These are phyloP conservation scores for Gillenia trifoliata DNA, from an alignment of 306 rosid species.

Conservation along the genomic window DNA sequence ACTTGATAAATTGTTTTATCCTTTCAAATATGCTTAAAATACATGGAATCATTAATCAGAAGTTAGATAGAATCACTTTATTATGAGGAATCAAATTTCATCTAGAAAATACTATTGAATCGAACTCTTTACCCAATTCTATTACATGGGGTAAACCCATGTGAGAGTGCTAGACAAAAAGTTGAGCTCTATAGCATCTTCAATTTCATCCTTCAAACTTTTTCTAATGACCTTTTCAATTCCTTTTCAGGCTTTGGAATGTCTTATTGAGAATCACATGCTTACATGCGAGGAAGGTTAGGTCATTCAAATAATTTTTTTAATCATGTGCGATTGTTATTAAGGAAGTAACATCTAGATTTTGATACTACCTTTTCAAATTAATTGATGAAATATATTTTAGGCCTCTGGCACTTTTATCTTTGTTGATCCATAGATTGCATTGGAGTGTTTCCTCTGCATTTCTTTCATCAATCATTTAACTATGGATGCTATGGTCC, in stretches of 20 bases:
- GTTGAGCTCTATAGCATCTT: background rate
- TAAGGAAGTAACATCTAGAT: background rate
- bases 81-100: no score
- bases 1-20: background rate
- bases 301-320: constrained; percentile 8
- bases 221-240: constrained; percentile 4
- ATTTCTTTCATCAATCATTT: background rate
- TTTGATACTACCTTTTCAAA: background rate
- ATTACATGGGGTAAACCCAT: background rate
- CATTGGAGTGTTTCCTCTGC: background rate
- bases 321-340: constrained; percentile 8
- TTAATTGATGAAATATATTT: background rate
- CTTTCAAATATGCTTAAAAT: background rate
- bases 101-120: background rate
- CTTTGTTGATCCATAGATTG: background rate
- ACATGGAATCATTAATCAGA: background rate
- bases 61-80: background rate
- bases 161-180: background rate
- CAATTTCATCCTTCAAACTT: background rate
- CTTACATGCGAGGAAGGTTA: constrained; percentile 89
- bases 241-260: constrained; percentile 82
- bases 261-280: constrained; percentile 95
- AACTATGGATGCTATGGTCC: background rate
- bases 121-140: background rate
- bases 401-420: constrained; percentile 1